These are phyloP conservation scores for Calonectria hongkongensis DNA, from an alignment of 2,329 filamentous ascomycete species.

Conservation along the genomic window DNA sequence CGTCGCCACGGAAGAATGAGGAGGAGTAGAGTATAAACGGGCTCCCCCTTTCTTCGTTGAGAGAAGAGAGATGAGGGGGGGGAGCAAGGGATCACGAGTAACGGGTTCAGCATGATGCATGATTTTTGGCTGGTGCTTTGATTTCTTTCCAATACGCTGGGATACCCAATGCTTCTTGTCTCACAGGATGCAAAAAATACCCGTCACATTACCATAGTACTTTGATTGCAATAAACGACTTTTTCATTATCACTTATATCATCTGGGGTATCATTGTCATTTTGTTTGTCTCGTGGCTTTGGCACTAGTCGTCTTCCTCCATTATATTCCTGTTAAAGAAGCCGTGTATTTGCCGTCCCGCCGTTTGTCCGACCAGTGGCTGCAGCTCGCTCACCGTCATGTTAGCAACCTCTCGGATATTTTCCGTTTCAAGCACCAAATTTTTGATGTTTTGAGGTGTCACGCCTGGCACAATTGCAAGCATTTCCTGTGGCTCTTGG, in stretches of 20 bases:
- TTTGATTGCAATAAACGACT: constrained; percentile 25
- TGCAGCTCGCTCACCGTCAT: constrained; percentile 85
- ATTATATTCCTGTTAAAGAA: constrained; percentile 85
- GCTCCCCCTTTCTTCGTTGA: constrained; percentile 7
- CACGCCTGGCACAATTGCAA: constrained; percentile 88
- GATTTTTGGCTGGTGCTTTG: constrained; percentile 35
- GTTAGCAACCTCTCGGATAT: constrained; percentile 88
- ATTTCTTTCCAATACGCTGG: constrained; percentile 47
- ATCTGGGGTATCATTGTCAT: constrained; percentile 39
- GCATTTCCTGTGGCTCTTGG: constrained; percentile 91
- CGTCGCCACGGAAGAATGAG: constrained; percentile 45
- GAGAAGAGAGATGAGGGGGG: constrained; percentile 28
- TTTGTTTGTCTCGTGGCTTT: background rate
- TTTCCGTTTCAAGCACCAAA: constrained; percentile 83
- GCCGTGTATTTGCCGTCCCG: constrained; percentile 82
- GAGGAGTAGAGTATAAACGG: constrained; percentile 50
- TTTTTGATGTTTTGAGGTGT: constrained; percentile 85
- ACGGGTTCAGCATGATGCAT: constrained; percentile 34
- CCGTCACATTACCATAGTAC: constrained; percentile 24
- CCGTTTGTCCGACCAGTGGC: constrained; percentile 84
- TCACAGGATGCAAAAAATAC: constrained; percentile 26
- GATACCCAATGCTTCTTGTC: constrained; percentile 54
- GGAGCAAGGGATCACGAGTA: constrained; percentile 9
- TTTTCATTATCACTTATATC: constrained; percentile 19
- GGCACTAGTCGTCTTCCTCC: constrained; percentile 66